Evolutionary conservation across 768 basidiomycete species (phyloP).

Genomic region (Pholiota molesta): DNA sequence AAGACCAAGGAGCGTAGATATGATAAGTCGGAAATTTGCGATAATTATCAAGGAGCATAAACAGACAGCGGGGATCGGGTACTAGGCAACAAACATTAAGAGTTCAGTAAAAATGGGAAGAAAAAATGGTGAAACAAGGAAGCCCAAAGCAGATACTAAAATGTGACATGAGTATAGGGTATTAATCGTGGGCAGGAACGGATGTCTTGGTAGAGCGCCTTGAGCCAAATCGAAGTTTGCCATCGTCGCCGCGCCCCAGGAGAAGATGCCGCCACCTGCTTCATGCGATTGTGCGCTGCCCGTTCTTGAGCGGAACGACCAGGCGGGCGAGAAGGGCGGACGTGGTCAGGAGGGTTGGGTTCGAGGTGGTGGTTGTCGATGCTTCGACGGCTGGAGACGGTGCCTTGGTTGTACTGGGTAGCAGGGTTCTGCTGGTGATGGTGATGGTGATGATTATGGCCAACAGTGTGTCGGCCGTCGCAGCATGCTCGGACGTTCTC

Average conservation of each 20-base stretch:
- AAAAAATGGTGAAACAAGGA: not conserved
- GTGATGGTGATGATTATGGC: slow-evolving; percentile 67
- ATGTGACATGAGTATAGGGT: not conserved
- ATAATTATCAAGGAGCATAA: slow-evolving; percentile 32
- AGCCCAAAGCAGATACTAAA: not conserved
- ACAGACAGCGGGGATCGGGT: slow-evolving; percentile 2
- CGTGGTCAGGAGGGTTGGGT: slow-evolving; percentile 45
- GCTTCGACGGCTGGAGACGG: slow-evolving; percentile 39
- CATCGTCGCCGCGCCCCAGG: slow-evolving; percentile 65
- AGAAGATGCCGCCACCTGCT: slow-evolving; percentile 61
- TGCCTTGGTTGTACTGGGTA: slow-evolving; percentile 26
- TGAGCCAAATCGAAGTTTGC: slow-evolving; percentile 77
- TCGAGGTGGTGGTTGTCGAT: slow-evolving; percentile 55
- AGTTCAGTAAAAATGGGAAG: slow-evolving; percentile 10
- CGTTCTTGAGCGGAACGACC: slow-evolving; percentile 82
- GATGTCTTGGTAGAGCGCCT: slow-evolving; percentile 55
- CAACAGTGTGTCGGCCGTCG: slow-evolving; percentile 86
- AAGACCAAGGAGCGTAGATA: slow-evolving; percentile 31
- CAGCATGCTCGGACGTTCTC: slow-evolving; percentile 96
- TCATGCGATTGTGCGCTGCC: slow-evolving; percentile 77
- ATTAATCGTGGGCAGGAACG: slow-evolving; percentile 31
- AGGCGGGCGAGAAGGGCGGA: slow-evolving; percentile 78
- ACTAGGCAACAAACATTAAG: slow-evolving; percentile 10
- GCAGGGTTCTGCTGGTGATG: slow-evolving; percentile 38
- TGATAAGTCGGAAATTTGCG: slow-evolving; percentile 24